Percentiles rank a stretch among this genome's conserved stretches.
Conservation (phyloP, 2,329 filamentous ascomycete genomes). For the Metarhizium anisopliae region DNA sequence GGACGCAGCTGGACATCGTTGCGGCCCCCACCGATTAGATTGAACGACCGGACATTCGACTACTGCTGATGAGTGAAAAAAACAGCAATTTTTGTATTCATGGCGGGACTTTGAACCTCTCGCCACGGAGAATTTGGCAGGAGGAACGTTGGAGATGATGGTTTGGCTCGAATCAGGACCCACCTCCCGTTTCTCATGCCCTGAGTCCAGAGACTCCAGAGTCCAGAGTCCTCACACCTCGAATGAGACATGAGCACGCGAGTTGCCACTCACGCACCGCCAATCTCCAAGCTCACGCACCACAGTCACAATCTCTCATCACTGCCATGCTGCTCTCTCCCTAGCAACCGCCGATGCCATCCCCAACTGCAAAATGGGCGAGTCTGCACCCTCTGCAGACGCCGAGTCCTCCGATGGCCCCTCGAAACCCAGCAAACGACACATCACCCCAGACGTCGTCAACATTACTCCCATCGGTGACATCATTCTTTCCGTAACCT, state of each 20-base stretch:
- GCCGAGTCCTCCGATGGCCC: conserved; percentile 2
- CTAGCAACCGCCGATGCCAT: conserved; percentile 6
- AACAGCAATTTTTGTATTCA: neutral
- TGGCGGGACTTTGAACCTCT: too few relatives aligned
- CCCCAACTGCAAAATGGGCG: conserved; percentile 6
- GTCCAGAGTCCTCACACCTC: neutral
- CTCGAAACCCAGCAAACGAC: neutral
- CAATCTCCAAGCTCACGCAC: neutral
- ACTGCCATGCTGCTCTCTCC: neutral
- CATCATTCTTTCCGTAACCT: conserved; percentile 56
- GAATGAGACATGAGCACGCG: neutral
- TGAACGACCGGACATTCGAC: too few relatives aligned
- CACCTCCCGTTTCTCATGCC: neutral
- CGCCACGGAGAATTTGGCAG: too few relatives aligned
- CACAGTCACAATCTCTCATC: neutral
- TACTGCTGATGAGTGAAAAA: too few relatives aligned
- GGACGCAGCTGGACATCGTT: too few relatives aligned
- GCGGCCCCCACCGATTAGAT: too few relatives aligned
- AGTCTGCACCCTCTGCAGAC: conserved; percentile 9
- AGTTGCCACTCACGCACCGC: neutral
- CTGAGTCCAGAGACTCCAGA: too few relatives aligned
- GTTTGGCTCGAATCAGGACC: neutral
- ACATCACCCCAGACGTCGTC: conserved; percentile 21
- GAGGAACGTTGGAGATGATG: too few relatives aligned
- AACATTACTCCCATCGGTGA: conserved; percentile 51